A percentile compares a stretch with the other conserved stretches of the same genome.
Evolutionary conservation across 176 grass and related monocot species (phyloP).

Genomic region (Guadua angustifolia): DNA sequence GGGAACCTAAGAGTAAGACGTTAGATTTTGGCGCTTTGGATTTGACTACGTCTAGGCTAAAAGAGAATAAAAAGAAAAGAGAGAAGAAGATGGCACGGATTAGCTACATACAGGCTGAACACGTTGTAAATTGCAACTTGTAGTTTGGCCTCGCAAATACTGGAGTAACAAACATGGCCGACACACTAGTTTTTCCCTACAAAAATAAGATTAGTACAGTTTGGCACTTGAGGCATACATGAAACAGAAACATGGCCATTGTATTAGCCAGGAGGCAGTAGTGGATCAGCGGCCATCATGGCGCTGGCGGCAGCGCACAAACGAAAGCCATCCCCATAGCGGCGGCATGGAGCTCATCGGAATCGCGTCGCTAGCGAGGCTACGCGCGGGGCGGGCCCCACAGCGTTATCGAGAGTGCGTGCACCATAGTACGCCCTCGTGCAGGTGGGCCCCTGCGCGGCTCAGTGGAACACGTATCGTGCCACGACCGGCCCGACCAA

Average conservation of each 20-base stretch:
- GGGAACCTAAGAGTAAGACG: background rate
- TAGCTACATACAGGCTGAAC: background rate
- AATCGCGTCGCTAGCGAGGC: no score
- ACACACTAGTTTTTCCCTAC: background rate
- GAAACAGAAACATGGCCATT: background rate
- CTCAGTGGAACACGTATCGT: slow-evolving; percentile 39
- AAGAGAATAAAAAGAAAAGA: background rate
- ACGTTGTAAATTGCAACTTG: background rate
- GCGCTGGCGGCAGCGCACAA: no score
- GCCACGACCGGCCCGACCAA: background rate
- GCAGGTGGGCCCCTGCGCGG: background rate
- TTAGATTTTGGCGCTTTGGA: background rate
- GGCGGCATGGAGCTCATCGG: no score
- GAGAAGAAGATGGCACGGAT: background rate
- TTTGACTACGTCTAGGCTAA: background rate
- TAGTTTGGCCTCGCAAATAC: background rate
- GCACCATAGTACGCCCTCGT: background rate
- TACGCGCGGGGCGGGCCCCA: background rate
- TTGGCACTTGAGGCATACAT: background rate
- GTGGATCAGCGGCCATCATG: background rate
- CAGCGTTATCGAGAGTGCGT: background rate
- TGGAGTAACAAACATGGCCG: background rate
- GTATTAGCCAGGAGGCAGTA: background rate
- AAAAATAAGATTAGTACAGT: background rate
- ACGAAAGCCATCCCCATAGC: background rate